These are phyloP conservation scores for Aspergillus versicolor DNA, from an alignment of 2,329 filamentous ascomycete species.

Conservation along the genomic window DNA sequence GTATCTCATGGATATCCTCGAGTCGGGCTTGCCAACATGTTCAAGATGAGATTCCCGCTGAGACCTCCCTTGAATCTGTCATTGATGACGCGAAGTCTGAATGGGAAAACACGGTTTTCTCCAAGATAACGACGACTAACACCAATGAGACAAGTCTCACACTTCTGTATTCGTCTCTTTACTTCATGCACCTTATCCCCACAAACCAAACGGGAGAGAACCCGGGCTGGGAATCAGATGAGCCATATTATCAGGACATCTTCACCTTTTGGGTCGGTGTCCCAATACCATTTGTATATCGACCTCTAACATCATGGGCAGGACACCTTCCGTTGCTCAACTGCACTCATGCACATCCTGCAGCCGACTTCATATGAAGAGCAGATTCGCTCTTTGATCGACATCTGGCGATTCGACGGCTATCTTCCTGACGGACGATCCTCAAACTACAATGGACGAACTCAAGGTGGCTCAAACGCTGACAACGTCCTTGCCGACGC, in stretches of 20 bases:
- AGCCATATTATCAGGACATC: conserved; percentile 71
- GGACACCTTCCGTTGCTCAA: conserved; percentile 62
- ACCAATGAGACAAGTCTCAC: conserved; percentile 56
- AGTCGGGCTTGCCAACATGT: conserved; percentile 61
- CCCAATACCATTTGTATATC: not conserved
- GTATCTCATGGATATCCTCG: conserved; percentile 67
- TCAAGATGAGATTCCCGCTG: conserved; percentile 55
- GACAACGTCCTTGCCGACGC: conserved; percentile 73
- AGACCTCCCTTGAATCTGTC: conserved; percentile 46
- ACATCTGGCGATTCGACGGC: conserved; percentile 65
- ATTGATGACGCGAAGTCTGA: conserved; percentile 48
- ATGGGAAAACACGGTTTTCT: conserved; percentile 64
- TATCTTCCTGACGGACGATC: conserved; percentile 67
- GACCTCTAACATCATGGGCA: conserved; percentile 30
- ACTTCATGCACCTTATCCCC: conserved; percentile 68
- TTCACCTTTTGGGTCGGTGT: conserved; percentile 63
- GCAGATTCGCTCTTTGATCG: conserved; percentile 65
- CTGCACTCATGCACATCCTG: conserved; percentile 63
- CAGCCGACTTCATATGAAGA: conserved; percentile 64
- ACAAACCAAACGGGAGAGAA: conserved; percentile 72
- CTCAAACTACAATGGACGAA: conserved; percentile 67
- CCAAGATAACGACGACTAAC: conserved; percentile 62
- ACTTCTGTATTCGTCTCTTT: conserved; percentile 66
- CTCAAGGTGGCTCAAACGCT: conserved; percentile 68
- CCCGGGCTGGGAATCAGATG: conserved; percentile 60